Evolutionary conservation across 1,284 basidiomycete species (phyloP), one percentile per base, ranked within the genome.

Genomic region (Boletellus sp.): DNA sequence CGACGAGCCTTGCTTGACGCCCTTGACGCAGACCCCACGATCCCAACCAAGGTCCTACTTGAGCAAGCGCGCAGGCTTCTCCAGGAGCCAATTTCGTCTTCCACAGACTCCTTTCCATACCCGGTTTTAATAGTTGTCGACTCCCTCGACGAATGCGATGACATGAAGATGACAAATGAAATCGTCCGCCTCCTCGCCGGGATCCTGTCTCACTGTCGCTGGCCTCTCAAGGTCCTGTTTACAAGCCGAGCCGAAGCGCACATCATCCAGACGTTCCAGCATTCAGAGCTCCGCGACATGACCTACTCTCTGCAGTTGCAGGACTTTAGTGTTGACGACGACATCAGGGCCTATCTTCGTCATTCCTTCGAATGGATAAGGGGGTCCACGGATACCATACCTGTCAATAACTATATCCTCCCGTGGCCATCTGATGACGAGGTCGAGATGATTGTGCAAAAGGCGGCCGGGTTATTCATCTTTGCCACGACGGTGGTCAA

Each of bases 401-500:
- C 50, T 38, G 19, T 30, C 13, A 24, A 12, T 18, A 24, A 16
- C 5, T 19, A 6, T 16, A 22, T 51, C 30, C 12, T 19, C 1
- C 49, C 50, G 6, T 66, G 64, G 63, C 60, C 64, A 10, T 38
- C 59, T 2, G 54, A 57, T 2, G 46, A 53, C 3, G 58, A 63
- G 22, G 40, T 64, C 12, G 52, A 56, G 13, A 33, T 37, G 28
- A 51, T 67, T 22, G 56, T 62, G n/a, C 36, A 56, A 19, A 64
- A 56, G 33, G 54, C 64, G 5, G 49, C 55, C n/a, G 61, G 61
- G 5, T 49, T 67, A 15, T 67, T 67, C 39, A 67, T 67, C 19
- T 67, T 65, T 47, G 58, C 66, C 10, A 52, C 55, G 19, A 67
- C 66, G 2, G 63, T 64, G 30, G 54, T 66, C 49, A 65, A 60